Base-by-base conservation (phyloP, 176 grass and related monocot species). In the Ensete glaucum region DNA sequence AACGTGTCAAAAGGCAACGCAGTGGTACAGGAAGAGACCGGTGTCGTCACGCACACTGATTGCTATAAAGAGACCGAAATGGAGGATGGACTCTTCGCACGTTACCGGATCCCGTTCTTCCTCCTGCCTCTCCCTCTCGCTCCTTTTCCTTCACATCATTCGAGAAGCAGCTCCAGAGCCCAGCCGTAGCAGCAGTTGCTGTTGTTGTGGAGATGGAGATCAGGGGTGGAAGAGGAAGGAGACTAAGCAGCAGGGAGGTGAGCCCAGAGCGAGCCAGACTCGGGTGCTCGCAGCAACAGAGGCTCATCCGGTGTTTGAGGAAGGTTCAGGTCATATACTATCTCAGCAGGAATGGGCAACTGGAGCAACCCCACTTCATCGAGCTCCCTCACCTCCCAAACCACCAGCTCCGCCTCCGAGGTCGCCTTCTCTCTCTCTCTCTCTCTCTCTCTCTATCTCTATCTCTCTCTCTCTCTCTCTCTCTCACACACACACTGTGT, bases 281-380 rank as follows among this genome's bases (percentile, higher is more conserved):
- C 62, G 50, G 54, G 78, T 88, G 91, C 79, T 56, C 64, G 23
- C 77, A 54, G 10, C 75, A 77, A 17, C 73, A 70, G 16, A 79
- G 77, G 26, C 57, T 79, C 83, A 73, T 3, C 84, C 77, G 85
- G 78, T 82, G 81, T 58, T 81, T 90, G 82, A 56, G 82, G 79
- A 88, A 74, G 77, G 83, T 98, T 83, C 94, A 98, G 77, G 86
- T 98, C 71, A 78, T 98, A 72, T 98, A 98, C 88, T 98, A 98
- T 62, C 90, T 98, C 71, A 87, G 90, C 88, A 82, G 94, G 56
- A 98, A 91, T 78, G 94, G 94, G 0, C 94, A 98, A 75, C 82
- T 98, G 66, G 94, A 98, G 84, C 94, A 98, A 86, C 94, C 94
- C 1, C 94, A 98, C 79, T 93, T 93, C 82, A 87, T 98, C 88